phyloP scores from a whole-genome alignment of 805 yeast genomes.

The Blastobotrys parvus region DNA sequence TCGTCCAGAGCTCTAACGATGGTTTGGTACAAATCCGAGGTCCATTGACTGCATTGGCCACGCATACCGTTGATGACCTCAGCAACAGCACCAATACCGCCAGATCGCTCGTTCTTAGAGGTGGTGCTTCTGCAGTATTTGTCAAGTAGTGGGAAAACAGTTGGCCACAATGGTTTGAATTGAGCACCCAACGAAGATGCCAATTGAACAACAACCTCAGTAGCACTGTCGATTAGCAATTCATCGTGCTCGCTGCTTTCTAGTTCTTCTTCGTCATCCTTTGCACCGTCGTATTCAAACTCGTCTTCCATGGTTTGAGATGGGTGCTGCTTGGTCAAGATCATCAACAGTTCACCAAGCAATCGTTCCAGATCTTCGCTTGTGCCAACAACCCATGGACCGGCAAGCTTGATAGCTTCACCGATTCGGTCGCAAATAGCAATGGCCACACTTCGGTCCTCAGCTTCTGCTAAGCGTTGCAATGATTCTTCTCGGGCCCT shows the following conservation, averaged over 20 bases:
- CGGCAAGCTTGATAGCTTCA: slow-evolving; percentile 60
- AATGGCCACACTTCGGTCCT: slow-evolving; percentile 74
- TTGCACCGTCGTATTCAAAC: slow-evolving; percentile 44
- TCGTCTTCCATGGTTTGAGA: slow-evolving; percentile 73
- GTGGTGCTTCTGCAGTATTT: slow-evolving; percentile 53
- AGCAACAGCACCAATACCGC: slow-evolving; percentile 83
- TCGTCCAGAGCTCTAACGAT: slow-evolving; percentile 62
- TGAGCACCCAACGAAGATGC: slow-evolving; percentile 72
- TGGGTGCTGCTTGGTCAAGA: slow-evolving; percentile 75
- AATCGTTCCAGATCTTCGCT: slow-evolving; percentile 53
- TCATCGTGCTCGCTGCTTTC: slow-evolving; percentile 44
- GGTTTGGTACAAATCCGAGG: slow-evolving; percentile 54
- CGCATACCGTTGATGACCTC: slow-evolving; percentile 77
- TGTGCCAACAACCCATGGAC: slow-evolving; percentile 56
- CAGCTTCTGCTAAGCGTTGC: slow-evolving; percentile 63
- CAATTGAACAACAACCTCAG: slow-evolving; percentile 75
- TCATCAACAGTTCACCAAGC: slow-evolving; percentile 60
- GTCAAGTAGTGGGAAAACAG: slow-evolving; percentile 59
- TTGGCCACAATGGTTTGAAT: slow-evolving; percentile 61
- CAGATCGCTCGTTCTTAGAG: slow-evolving; percentile 61
- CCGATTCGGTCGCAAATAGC: slow-evolving; percentile 66
- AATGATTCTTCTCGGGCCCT: slow-evolving; percentile 62
- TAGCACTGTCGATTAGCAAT: slow-evolving; percentile 70
- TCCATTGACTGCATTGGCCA: slow-evolving; percentile 49
- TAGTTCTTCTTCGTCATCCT: slow-evolving; percentile 35